These are phyloP conservation scores for Phytopythium chamaehyphon DNA, from an alignment of 352 stramenopile species.

Conservation along the genomic window DNA sequence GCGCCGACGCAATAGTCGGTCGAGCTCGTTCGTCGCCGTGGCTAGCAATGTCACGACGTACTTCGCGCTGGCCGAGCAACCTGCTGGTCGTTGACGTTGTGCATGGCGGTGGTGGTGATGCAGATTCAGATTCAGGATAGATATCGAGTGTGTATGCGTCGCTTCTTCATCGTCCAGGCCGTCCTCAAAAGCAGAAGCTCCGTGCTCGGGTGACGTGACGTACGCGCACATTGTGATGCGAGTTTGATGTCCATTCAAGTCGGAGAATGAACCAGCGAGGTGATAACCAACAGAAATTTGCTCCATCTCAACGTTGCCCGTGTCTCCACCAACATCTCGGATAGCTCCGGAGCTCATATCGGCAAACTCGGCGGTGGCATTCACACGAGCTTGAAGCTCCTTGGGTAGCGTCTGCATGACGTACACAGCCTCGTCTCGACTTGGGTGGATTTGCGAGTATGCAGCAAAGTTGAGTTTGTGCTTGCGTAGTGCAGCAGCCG, in stretches of 20 bases:
- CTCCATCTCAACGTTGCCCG: conserved; percentile 32
- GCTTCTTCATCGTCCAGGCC: neutral
- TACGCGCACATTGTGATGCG: conserved; percentile 60
- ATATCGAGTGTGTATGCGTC: neutral
- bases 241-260: conserved; percentile 47
- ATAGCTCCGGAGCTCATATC: conserved; percentile 4
- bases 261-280: conserved; percentile 40
- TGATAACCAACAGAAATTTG: conserved; percentile 67
- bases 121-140: neutral
- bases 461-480: conserved; percentile 60
- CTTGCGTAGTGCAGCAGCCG: conserved; percentile 23
- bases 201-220: conserved; percentile 14
- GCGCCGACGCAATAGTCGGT: conserved; percentile 49
- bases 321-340: neutral
- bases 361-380: conserved; percentile 7
- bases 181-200: neutral
- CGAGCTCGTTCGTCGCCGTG: conserved; percentile 42
- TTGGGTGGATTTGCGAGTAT: conserved; percentile 39
- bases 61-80: conserved; percentile 25
- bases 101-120: conserved; percentile 3
- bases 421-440: conserved; percentile 50
- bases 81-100: neutral
- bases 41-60: conserved; percentile 50
- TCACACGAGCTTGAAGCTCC: conserved; percentile 36
- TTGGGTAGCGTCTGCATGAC: conserved; percentile 60